These are phyloP conservation scores for Daldinia eschscholtzii DNA, from an alignment of 2,329 filamentous ascomycete species.

Conservation along the genomic window DNA sequence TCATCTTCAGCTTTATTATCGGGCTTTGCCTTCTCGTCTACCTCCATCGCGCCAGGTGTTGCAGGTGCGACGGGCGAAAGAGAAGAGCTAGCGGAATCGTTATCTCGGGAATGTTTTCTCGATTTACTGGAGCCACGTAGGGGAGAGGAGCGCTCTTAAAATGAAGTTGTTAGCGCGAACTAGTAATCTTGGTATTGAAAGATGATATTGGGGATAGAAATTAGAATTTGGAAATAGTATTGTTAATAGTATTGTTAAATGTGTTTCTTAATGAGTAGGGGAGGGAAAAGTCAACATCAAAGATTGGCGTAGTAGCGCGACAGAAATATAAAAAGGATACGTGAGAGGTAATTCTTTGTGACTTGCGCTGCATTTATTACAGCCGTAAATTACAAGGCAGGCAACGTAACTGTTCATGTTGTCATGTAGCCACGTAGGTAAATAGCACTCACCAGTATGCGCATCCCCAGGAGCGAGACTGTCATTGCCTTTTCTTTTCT, in stretches of 20 bases:
- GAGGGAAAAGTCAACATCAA: neutral
- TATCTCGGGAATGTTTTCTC: slow-evolving; percentile 64
- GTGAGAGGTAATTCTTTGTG: neutral
- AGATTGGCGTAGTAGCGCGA: neutral
- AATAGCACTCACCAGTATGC: slow-evolving; percentile 48
- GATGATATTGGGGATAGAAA: neutral
- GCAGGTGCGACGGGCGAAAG: slow-evolving; percentile 67
- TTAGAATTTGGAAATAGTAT: neutral
- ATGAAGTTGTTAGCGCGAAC: neutral
- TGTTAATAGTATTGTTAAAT: neutral
- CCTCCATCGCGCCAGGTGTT: slow-evolving; percentile 69
- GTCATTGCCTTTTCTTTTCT: slow-evolving; percentile 81
- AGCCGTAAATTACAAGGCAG: neutral
- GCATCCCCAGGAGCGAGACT: slow-evolving; percentile 68
- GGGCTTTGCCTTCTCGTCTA: slow-evolving; percentile 65
- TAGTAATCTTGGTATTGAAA: neutral
- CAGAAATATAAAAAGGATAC: neutral
- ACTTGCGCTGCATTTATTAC: neutral
- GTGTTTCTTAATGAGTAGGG: slow-evolving; percentile 1
- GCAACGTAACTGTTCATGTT: slow-evolving; percentile 5
- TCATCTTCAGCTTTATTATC: slow-evolving; percentile 61
- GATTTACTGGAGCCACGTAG: slow-evolving; percentile 64
- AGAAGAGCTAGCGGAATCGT: slow-evolving; percentile 70
- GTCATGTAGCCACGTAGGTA: slow-evolving; percentile 21
- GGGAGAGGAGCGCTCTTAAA: slow-evolving; percentile 66